phyloP scores from a whole-genome alignment of 78 protist genomes.

The Blattamonas nauphoetae region DNA sequence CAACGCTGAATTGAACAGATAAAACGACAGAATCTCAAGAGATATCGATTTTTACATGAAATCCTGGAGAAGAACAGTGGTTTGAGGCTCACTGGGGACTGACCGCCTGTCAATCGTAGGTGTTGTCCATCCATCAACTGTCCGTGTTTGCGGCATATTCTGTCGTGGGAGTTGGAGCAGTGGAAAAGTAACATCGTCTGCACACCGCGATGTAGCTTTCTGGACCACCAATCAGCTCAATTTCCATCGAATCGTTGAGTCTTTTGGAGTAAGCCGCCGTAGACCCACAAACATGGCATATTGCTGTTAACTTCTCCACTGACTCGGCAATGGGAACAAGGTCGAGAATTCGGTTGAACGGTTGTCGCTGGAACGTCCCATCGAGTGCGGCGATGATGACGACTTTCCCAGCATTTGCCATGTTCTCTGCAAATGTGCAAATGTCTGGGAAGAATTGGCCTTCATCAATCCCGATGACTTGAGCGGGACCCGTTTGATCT shows the following conservation, averaged over 20 bases:
- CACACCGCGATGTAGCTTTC: slow-evolving; percentile 75
- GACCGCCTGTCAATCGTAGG: no score
- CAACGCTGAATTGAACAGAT: no score
- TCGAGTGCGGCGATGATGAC: slow-evolving; percentile 75
- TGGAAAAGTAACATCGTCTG: slow-evolving; percentile 64
- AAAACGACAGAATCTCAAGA: no score
- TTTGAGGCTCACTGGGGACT: no score
- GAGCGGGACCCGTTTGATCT: slow-evolving; percentile 21
- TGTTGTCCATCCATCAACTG: no score
- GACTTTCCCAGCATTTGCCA: slow-evolving; percentile 68
- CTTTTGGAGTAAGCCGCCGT: slow-evolving; percentile 67
- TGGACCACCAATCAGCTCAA: slow-evolving; percentile 72
- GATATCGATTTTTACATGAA: no score
- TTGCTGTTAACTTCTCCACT: slow-evolving; percentile 61
- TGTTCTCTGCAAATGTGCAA: slow-evolving; percentile 48
- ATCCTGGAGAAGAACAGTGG: no score
- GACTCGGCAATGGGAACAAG: slow-evolving; percentile 61
- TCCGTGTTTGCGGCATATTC: no score
- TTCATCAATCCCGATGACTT: slow-evolving; percentile 76
- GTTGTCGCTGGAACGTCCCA: slow-evolving; percentile 8
- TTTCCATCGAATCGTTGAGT: slow-evolving; percentile 33
- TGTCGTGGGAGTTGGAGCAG: no score
- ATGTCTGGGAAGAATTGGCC: slow-evolving; percentile 83
- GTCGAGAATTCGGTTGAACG: slow-evolving; percentile 49
- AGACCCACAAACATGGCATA: slow-evolving; percentile 39